These are phyloP conservation scores for Glycine tomentella DNA, from an alignment of 306 rosid species.

Conservation along the genomic window DNA sequence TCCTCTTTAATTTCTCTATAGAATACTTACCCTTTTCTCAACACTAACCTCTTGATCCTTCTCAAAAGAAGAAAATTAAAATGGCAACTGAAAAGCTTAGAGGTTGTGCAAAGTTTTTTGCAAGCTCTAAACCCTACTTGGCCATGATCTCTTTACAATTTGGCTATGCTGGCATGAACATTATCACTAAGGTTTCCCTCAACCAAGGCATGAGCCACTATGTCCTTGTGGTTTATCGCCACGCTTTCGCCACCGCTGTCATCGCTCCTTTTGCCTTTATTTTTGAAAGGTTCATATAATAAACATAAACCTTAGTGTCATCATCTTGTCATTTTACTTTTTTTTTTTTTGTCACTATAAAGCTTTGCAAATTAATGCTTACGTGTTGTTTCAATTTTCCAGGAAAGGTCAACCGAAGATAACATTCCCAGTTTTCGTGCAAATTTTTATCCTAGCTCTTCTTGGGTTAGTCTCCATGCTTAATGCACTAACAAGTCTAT, in stretches of 20 bases:
- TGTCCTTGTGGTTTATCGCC: slow-evolving; percentile 93
- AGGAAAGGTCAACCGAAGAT: slow-evolving; percentile 90
- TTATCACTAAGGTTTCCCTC: slow-evolving; percentile 85
- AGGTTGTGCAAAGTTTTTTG: slow-evolving; percentile 55
- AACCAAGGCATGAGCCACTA: slow-evolving; percentile 96
- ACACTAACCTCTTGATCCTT: background rate
- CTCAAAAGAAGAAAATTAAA: slow-evolving; percentile 16
- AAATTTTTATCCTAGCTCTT: slow-evolving; percentile 76
- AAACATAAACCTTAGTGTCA: background rate
- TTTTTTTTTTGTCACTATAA: background rate
- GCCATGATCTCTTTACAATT: slow-evolving; percentile 90
- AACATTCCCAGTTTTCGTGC: slow-evolving; percentile 71
- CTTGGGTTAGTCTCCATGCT: slow-evolving; percentile 69
- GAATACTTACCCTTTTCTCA: background rate
- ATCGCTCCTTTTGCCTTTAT: slow-evolving; percentile 82
- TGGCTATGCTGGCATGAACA: slow-evolving; percentile 96
- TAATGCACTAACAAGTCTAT: background rate
- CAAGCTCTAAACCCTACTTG: slow-evolving; percentile 76
- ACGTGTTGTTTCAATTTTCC: slow-evolving; percentile 41
- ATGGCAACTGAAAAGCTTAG: slow-evolving; percentile 59
- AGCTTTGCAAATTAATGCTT: background rate
- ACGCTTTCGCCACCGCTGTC: slow-evolving; percentile 77
- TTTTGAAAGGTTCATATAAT: slow-evolving; percentile 68
- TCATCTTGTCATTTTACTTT: background rate
- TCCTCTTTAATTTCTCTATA: slow-evolving; percentile 38